phyloP scores from a whole-genome alignment of 495 filamentous ascomycete genomes.

The Daldinia decipiens region DNA sequence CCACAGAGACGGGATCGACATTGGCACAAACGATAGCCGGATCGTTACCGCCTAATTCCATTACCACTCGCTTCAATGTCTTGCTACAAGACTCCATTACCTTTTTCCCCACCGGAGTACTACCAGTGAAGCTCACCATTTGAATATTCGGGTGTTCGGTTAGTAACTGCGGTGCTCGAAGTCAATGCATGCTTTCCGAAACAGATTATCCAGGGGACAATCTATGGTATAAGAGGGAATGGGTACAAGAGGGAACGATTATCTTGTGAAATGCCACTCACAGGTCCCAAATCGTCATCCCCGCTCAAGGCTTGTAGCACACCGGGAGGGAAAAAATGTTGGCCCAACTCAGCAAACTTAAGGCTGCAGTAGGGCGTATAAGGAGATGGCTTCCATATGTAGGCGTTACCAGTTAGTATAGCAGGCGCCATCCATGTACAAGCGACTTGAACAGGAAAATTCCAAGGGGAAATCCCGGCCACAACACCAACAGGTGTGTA shows the following conservation, averaged over 20 bases:
- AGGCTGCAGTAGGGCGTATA: not conserved
- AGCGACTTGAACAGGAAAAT: not conserved
- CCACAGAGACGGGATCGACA: not conserved
- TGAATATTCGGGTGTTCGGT: not conserved
- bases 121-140: not conserved
- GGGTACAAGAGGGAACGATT: no score
- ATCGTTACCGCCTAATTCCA: not conserved
- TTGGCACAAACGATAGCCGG: not conserved
- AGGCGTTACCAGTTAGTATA: not conserved
- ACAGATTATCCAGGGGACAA: not conserved
- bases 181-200: not conserved
- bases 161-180: not conserved
- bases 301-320: not conserved
- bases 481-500: not conserved
- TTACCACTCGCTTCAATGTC: not conserved
- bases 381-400: not conserved
- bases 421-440: not conserved
- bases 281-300: not conserved
- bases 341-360: not conserved
- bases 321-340: not conserved
- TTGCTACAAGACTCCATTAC: not conserved
- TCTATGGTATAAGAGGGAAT: no score
- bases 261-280: not conserved
- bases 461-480: not conserved
- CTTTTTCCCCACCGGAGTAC: not conserved